Evolutionary conservation across 805 yeast species (phyloP), one percentile per base, ranked within the genome.

Genomic region (Ogataea ganodermae): DNA sequence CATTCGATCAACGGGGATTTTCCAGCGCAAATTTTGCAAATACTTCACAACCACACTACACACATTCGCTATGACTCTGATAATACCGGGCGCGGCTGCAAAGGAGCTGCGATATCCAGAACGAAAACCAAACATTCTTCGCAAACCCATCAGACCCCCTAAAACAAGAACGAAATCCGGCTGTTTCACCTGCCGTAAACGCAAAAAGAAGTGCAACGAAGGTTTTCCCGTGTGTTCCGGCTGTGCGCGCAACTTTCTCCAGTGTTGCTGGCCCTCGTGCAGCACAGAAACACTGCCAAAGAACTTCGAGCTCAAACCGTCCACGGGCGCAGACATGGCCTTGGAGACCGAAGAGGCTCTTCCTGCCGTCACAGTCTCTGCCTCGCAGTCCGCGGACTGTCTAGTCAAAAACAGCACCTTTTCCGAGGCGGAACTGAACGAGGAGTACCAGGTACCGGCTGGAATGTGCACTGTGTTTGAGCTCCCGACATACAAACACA

Each of bases 201-300:
- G 71, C 33, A 67, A 67, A 60, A 67, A 68, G 62, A 67, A 67
- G 51, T 68, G 72, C 51, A 64, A 66, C 51, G 71, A 67, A 49
- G 49, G 37, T 4, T 55, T 44, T 20, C 70, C 70, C 9, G 55
- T 56, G 6, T 68, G 72, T 46, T 54, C 65, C 5, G 72, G 70
- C 6, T 68, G 72, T 47, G 49, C 65, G 10, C 48, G 71, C 31
- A 68, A 68, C 43, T 65, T 57, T 22, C 52, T 67, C 17, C 51
- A 61, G 41, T 68, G 72, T 48, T 53, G 55, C 22, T 68, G 71
- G 69, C 72, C 72, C 6, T 45, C 43, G 1, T 20, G 46, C 16
- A 38, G 39, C 7, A 49, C 56, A 6, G 61, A 61, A 38, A 55
- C 63, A 3, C 45, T 63, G 30, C 68, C 68, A 7, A 57, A 54